Percentiles rank a stretch among this genome's conserved stretches.
Conservation (phyloP, 768 basidiomycete species). For the Phylloporus sp. region DNA sequence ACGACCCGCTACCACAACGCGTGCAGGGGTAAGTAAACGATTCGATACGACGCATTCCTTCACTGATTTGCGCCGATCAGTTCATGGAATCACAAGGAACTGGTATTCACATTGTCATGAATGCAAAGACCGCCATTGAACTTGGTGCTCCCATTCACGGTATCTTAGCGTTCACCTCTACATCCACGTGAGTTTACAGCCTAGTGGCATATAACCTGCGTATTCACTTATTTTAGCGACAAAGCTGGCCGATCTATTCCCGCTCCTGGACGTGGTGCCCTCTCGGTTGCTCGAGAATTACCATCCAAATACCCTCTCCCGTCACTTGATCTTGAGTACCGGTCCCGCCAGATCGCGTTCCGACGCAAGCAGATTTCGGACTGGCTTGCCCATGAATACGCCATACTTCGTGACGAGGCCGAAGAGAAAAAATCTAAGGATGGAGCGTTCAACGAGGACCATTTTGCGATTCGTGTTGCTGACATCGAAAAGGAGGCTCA, state of each 20-base stretch:
- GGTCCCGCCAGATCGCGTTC: conserved; percentile 92
- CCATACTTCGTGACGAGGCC: conserved; percentile 77
- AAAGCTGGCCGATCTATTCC: conserved; percentile 98
- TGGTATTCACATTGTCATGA: conserved; percentile 97
- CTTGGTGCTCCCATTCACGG: conserved; percentile 92
- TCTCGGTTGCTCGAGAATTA: conserved; percentile 84
- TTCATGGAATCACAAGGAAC: conserved; percentile 98
- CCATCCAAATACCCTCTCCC: conserved; percentile 74
- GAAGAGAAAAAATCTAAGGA: conserved; percentile 54
- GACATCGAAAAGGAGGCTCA: conserved; percentile 88
- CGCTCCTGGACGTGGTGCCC: conserved; percentile 91
- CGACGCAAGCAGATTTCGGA: conserved; percentile 91
- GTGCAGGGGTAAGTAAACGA: conserved; percentile 69
- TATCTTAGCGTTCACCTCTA: conserved; percentile 93
- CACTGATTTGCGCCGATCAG: conserved; percentile 29
- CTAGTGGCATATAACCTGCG: not conserved
- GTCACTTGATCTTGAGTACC: conserved; percentile 82
- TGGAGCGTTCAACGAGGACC: conserved; percentile 56
- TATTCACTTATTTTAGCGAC: conserved; percentile 52
- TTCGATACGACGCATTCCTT: not conserved
- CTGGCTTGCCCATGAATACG: conserved; percentile 89
- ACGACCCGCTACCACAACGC: conserved; percentile 92
- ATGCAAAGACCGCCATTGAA: conserved; percentile 90
- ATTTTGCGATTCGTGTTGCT: conserved; percentile 70
- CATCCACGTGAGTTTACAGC: conserved; percentile 71